A percentile compares a stretch with the other conserved stretches of the same genome.
Conservation (phyloP, 1,139 yeast genomes). For the Pichia sp. region DNA sequence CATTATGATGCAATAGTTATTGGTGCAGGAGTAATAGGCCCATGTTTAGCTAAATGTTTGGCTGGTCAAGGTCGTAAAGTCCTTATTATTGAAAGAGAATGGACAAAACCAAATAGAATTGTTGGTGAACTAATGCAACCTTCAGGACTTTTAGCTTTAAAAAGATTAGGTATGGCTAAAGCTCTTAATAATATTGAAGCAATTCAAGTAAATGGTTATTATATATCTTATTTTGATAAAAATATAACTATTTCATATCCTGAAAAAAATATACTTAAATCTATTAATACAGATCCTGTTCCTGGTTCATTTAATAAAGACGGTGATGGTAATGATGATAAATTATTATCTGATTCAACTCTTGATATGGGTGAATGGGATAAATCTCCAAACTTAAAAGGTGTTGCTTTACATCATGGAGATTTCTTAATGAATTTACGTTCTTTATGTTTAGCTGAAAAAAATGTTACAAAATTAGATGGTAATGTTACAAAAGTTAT, state of each 20-base stretch:
- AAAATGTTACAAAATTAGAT: slow-evolving; percentile 69
- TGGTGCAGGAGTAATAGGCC: slow-evolving; percentile 97
- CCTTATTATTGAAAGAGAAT: slow-evolving; percentile 75
- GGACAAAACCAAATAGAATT: slow-evolving; percentile 89
- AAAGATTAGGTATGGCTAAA: slow-evolving; percentile 72
- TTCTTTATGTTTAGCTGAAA: slow-evolving; percentile 57
- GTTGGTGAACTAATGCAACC: slow-evolving; percentile 98
- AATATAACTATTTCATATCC: slow-evolving; percentile 67
- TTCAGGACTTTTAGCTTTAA: slow-evolving; percentile 78
- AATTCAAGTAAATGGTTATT: slow-evolving; percentile 70
- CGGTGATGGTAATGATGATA: slow-evolving; percentile 42
- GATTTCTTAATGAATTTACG: slow-evolving; percentile 75
- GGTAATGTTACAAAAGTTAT: slow-evolving; percentile 71
- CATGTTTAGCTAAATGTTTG: slow-evolving; percentile 82
- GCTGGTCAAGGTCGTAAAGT: slow-evolving; percentile 87
- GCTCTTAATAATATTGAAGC: slow-evolving; percentile 83
- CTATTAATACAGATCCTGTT: slow-evolving; percentile 45
- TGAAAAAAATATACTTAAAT: slow-evolving; percentile 37
- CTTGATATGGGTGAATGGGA: slow-evolving; percentile 50
- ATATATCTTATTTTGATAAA: slow-evolving; percentile 59
- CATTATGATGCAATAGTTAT: slow-evolving; percentile 63
- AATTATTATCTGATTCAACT: slow-evolving; percentile 42
- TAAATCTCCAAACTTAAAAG: slow-evolving; percentile 55
- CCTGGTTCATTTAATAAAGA: slow-evolving; percentile 46
- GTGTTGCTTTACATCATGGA: slow-evolving; percentile 89